Conservation (phyloP, 2,329 filamentous ascomycete species). For the Cadophora gregata region DNA sequence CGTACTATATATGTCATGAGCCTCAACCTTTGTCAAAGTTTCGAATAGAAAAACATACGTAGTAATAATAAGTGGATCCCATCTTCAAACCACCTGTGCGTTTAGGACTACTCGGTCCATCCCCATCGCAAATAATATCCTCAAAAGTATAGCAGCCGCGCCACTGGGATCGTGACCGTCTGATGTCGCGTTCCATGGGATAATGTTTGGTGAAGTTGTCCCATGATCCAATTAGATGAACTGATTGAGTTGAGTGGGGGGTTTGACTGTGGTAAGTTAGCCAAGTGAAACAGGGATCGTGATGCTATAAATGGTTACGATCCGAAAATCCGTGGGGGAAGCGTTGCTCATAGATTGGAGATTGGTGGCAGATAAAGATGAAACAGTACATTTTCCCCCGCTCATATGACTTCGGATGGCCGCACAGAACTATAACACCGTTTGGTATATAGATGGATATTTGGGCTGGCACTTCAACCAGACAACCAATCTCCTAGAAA, state of each 20-base stretch:
- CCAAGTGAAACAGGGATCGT: constrained; percentile 28
- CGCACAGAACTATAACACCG: constrained; percentile 16
- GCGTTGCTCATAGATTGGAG: constrained; percentile 31
- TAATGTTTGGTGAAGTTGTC: constrained; percentile 87
- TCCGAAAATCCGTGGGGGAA: constrained; percentile 20
- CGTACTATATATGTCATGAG: constrained; percentile 64
- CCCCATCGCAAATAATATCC: constrained; percentile 82
- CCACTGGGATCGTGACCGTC: constrained; percentile 79
- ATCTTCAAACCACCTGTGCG: constrained; percentile 85
- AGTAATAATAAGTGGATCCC: constrained; percentile 95
- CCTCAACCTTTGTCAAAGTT: constrained; percentile 42
- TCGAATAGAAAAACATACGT: constrained; percentile 63
- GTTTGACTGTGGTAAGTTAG: constrained; percentile 56
- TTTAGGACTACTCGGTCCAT: constrained; percentile 56
- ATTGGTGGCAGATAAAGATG: constrained; percentile 25
- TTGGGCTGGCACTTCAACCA: constrained; percentile 13
- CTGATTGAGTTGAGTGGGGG: constrained; percentile 65
- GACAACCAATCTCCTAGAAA: constrained; percentile 18
- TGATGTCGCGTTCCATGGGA: constrained; percentile 79
- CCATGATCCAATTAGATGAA: constrained; percentile 90
- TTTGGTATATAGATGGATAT: constrained; percentile 23
- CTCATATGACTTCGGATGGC: constrained; percentile 23
- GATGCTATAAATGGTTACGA: constrained; percentile 8
- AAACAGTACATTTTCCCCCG: constrained; percentile 22
- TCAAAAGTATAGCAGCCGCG: constrained; percentile 86